These are phyloP conservation scores for Schwanniomyces vanrijiae DNA, from an alignment of 805 yeast genomes.

Conservation along the genomic window DNA sequence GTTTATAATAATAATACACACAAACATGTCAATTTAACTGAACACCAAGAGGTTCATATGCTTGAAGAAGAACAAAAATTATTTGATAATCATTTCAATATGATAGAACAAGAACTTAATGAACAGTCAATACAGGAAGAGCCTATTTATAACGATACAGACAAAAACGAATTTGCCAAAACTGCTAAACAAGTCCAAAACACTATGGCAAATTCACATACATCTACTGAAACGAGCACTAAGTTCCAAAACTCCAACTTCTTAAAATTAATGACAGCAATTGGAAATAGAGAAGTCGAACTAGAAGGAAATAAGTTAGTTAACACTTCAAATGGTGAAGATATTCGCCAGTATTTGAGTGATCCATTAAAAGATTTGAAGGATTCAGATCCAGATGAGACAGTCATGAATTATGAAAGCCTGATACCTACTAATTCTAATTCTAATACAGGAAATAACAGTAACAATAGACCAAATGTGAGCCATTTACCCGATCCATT, in stretches of 20 bases:
- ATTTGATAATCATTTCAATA: constrained; percentile 32
- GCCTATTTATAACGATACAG: constrained; percentile 13
- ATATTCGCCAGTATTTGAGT: constrained; percentile 25
- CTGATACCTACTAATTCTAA: background rate
- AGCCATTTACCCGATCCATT: constrained; percentile 43
- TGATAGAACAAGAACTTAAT: constrained; percentile 28
- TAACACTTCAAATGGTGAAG: constrained; percentile 29
- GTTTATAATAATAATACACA: constrained; percentile 5
- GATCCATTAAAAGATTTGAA: constrained; percentile 16
- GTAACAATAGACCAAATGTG: background rate
- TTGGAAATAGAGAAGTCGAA: constrained; percentile 37
- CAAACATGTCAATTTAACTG: constrained; percentile 13
- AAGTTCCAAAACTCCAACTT: constrained; percentile 39
- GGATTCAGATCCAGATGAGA: background rate
- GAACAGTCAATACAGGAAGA: constrained; percentile 7
- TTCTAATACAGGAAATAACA: background rate
- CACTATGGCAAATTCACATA: constrained; percentile 19
- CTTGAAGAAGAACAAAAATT: constrained; percentile 22
- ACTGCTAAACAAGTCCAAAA: constrained; percentile 37
- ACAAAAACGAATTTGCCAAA: constrained; percentile 38
- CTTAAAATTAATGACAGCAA: constrained; percentile 39
- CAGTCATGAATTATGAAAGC: background rate
- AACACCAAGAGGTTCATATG: constrained; percentile 28
- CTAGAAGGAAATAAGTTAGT: constrained; percentile 41
- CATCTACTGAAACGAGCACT: constrained; percentile 20